These are phyloP conservation scores for Asclepias syriaca DNA, from an alignment of 257 asterid genomes.

Conservation along the genomic window DNA sequence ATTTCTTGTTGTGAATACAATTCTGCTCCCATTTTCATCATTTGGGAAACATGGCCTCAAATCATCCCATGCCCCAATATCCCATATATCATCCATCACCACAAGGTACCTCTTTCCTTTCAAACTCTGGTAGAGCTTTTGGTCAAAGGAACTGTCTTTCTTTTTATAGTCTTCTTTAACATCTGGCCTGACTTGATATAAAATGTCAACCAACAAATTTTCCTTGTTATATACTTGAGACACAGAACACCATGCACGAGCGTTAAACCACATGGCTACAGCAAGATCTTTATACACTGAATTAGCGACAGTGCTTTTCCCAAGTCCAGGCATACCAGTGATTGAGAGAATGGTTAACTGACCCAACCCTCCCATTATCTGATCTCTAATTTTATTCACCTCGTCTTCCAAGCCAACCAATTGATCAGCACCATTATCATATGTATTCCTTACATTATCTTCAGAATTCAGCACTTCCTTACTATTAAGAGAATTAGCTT, in stretches of 20 bases:
- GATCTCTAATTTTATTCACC: neutral
- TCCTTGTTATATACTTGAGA: constrained; percentile 9
- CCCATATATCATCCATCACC: constrained; percentile 24
- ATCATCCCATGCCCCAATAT: constrained; percentile 11
- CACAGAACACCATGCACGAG: neutral
- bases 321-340: constrained; percentile 20
- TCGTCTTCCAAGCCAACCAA: neutral
- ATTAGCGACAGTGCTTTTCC: no score
- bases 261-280: neutral
- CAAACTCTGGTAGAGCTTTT: constrained; percentile 5
- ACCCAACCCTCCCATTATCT: neutral
- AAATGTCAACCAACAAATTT: constrained; percentile 1
- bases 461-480: neutral
- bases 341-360: neutral
- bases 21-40: no score
- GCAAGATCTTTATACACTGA: neutral
- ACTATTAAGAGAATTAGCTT: neutral
- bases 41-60: constrained; percentile 12
- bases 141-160: neutral
- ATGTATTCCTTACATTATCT: neutral
- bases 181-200: neutral
- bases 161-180: neutral
- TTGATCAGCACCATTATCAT: neutral
- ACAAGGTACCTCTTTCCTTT: constrained; percentile 13
- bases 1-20: no score